A percentile compares a stretch with the other conserved stretches of the same genome.
Evolutionary conservation across 2,329 filamentous ascomycete genomes (phyloP).

Genomic region (Blastomyces emzantsi): DNA sequence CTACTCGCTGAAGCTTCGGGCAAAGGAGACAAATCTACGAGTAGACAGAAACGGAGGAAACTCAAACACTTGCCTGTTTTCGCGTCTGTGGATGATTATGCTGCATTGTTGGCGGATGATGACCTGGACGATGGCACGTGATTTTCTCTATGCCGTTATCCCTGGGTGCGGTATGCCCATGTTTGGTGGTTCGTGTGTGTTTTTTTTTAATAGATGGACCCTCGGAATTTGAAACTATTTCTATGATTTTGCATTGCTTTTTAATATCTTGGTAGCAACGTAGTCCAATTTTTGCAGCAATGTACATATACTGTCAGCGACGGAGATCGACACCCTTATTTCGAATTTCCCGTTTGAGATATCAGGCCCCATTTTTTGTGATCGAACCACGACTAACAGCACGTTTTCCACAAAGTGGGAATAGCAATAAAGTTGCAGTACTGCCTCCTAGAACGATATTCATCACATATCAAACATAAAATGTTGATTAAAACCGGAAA

Average conservation of each 20-base stretch:
- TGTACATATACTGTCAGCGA: neutral
- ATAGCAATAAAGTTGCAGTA: neutral
- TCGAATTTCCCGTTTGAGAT: neutral
- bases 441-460: neutral
- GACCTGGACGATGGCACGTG: constrained; percentile 36
- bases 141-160: neutral
- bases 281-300: neutral
- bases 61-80: constrained; percentile 86
- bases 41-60: constrained; percentile 62
- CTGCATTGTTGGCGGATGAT: constrained; percentile 67
- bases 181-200: neutral
- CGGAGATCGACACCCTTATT: neutral
- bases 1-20: constrained; percentile 34
- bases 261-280: neutral
- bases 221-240: neutral
- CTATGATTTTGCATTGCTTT: neutral
- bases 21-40: constrained; percentile 30
- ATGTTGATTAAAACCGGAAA: neutral
- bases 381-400: neutral
- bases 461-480: neutral
- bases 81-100: constrained; percentile 89
- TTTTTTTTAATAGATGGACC: neutral
- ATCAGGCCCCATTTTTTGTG: neutral
- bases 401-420: neutral
- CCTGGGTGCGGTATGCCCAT: neutral